Conservation (phyloP, 2,329 filamentous ascomycete genomes). For the Penicillium italicum region DNA sequence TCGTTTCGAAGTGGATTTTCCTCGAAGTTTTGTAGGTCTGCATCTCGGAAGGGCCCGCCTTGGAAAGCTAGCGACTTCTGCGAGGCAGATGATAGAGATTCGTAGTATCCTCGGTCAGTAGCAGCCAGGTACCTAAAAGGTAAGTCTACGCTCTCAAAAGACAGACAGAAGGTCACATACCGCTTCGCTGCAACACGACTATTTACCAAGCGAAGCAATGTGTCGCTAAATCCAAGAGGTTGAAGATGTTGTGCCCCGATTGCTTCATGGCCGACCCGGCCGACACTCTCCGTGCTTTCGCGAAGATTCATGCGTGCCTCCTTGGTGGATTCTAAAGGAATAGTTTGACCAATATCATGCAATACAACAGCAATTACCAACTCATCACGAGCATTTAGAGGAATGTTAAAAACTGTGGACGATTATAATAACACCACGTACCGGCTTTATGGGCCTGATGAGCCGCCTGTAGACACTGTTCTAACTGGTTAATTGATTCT, state of each 20-base stretch:
- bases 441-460: slow-evolving; percentile 29
- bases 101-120: slow-evolving; percentile 32
- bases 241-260: slow-evolving; percentile 38
- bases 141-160: not conserved
- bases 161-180: slow-evolving; percentile 3
- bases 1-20: slow-evolving; percentile 33
- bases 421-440: not conserved
- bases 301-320: slow-evolving; percentile 29
- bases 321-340: slow-evolving; percentile 33
- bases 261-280: slow-evolving; percentile 38
- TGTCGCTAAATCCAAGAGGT: slow-evolving; percentile 35
- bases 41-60: slow-evolving; percentile 35
- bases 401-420: not conserved
- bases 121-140: slow-evolving; percentile 36
- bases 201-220: slow-evolving; percentile 36
- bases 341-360: slow-evolving; percentile 45
- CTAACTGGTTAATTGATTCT: slow-evolving; percentile 36
- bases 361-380: slow-evolving; percentile 40
- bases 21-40: slow-evolving; percentile 30
- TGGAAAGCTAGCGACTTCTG: slow-evolving; percentile 40
- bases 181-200: slow-evolving; percentile 42
- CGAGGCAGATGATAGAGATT: slow-evolving; percentile 36
- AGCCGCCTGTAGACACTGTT: slow-evolving; percentile 34
- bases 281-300: slow-evolving; percentile 30
- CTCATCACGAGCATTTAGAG: slow-evolving; percentile 20